Base-by-base conservation (phyloP, 2,329 filamentous ascomycete genomes). In the Arthrinium puccinioides region DNA sequence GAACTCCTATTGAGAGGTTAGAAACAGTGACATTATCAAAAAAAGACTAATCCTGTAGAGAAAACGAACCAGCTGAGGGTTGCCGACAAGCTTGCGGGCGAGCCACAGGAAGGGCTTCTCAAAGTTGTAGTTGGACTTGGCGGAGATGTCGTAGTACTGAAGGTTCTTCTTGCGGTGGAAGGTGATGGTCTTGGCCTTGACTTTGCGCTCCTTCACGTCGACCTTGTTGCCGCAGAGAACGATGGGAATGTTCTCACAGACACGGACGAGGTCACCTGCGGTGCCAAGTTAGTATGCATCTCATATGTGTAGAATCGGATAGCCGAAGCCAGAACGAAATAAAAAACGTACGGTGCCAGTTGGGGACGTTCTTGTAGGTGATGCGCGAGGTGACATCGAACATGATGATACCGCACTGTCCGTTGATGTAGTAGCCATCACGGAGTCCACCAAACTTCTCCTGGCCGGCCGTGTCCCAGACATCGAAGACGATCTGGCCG, bases 111-210 rank as follows among this genome's bases (percentile, higher is more conserved):
- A 97, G 48, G 90, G 90, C 82, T 97, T 98, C 83, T 97, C 90
- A 69, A 97, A 97, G 82, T 97, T 97, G 76, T 98, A 97, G 79
- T 97, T 97, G 62, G 89, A 96, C 78, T 97, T 98, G 70, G 92
- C 92, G 28, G 88, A 96, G 66, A 97, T 97, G 57, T 97, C 92
- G 79, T 98, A 98, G 81, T 97, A 98, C 73, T 98, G 92, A 37
- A 98, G 83, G 73, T 97, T 98, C 84, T 98, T 98, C 87, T 98
- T 98, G 72, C 92, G 87, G 80, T 98, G 92, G 86, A 98, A 98
- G 52, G 92, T 98, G 71, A 98, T 98, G 64, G 90, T 94, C 87
- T 98, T 98, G 63, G 92, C 92, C 83, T 98, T 98, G 64, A 98
- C 92, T 76, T 98, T 98, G 69, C 92, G 87, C 81, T 98, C 92